phyloP scores from a whole-genome alignment of 169 alveolate species.

The Perkinsus chesapeaki region DNA sequence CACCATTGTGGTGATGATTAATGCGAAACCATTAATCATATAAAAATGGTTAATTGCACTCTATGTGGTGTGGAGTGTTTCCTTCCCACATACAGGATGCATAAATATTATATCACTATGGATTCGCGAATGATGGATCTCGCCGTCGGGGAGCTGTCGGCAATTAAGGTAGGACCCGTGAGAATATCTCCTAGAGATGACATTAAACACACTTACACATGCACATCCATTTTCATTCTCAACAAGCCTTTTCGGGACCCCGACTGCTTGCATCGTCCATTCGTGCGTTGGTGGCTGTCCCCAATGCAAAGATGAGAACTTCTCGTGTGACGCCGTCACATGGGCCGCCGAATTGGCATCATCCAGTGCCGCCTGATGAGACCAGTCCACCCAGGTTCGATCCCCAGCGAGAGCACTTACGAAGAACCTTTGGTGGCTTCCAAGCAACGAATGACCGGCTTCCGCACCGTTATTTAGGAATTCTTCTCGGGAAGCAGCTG shows the following conservation, averaged over 20 bases:
- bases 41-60: too few species aligned
- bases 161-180: too few species aligned
- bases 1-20: too few species aligned
- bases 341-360: neutral
- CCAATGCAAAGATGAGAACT: neutral
- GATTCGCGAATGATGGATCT: too few species aligned
- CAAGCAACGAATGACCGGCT: neutral
- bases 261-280: neutral
- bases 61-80: too few species aligned
- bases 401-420: neutral
- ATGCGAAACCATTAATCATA: too few species aligned
- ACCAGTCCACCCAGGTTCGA: neutral
- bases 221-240: neutral
- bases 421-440: neutral
- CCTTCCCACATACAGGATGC: too few species aligned
- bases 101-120: too few species aligned
- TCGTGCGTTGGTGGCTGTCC: neutral
- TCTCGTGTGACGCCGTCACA: neutral
- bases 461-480: neutral
- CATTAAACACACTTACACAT: neutral
- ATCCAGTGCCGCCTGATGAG: neutral
- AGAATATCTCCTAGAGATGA: too few species aligned
- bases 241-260: neutral
- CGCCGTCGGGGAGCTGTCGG: too few species aligned
- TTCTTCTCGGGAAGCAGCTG: neutral